Conservation (phyloP, 352 stramenopile species). For the Phytophthora nicotianae region DNA sequence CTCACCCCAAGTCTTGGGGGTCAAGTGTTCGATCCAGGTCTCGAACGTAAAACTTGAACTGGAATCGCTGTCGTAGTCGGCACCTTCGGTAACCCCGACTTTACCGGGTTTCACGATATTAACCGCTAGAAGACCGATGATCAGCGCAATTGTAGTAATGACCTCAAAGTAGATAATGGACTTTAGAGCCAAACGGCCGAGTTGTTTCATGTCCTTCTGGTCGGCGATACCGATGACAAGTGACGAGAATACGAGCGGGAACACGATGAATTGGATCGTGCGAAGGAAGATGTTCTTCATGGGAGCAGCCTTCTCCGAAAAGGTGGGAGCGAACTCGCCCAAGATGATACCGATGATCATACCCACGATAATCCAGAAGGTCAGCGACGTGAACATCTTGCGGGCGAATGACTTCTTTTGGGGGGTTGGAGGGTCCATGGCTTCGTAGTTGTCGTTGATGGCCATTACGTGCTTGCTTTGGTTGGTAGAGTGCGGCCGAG, state of each 20-base stretch:
- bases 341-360: slow-evolving; percentile 56
- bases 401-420: slow-evolving; percentile 37
- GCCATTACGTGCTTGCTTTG: not conserved
- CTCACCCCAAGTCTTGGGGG: slow-evolving; percentile 70
- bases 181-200: slow-evolving; percentile 58
- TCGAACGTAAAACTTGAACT: slow-evolving; percentile 46
- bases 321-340: slow-evolving; percentile 48
- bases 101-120: slow-evolving; percentile 63
- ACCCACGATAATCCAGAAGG: slow-evolving; percentile 61
- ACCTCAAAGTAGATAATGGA: slow-evolving; percentile 74
- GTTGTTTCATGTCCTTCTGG: slow-evolving; percentile 62
- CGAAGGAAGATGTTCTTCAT: slow-evolving; percentile 64
- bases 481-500: not conserved
- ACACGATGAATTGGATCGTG: slow-evolving; percentile 66
- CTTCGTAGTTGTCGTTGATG: slow-evolving; percentile 26
- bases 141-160: slow-evolving; percentile 50
- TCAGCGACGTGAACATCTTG: slow-evolving; percentile 55
- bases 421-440: slow-evolving; percentile 29
- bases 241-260: slow-evolving; percentile 67
- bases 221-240: slow-evolving; percentile 62
- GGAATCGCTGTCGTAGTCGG: slow-evolving; percentile 33
- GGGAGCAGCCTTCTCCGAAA: slow-evolving; percentile 53
- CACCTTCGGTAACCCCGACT: slow-evolving; percentile 40
- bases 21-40: slow-evolving; percentile 64
- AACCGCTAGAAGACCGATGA: slow-evolving; percentile 53